Evolutionary conservation across 768 basidiomycete genomes (phyloP).

Genomic region (Boletus eberwhitei): DNA sequence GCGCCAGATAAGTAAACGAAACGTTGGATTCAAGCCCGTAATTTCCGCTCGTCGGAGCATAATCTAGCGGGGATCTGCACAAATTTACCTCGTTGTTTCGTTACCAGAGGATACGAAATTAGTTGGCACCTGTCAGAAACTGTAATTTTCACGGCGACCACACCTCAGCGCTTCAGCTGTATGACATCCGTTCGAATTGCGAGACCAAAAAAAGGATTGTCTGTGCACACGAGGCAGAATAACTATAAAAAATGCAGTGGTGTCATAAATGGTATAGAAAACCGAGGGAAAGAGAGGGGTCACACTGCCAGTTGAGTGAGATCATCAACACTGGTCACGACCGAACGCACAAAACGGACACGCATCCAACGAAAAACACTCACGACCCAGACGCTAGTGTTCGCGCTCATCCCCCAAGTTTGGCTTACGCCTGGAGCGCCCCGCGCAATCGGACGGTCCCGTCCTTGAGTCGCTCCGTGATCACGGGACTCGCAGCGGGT

Average conservation of each 20-base stretch:
- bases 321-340: neutral
- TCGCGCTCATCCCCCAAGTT: too few relatives aligned
- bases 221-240: neutral
- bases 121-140: too few relatives aligned
- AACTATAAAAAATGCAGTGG: neutral
- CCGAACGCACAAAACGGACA: neutral
- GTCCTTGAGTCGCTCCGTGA: slow-evolving; percentile 73
- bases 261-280: neutral
- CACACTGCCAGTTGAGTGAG: neutral
- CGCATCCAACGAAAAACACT: neutral
- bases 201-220: neutral
- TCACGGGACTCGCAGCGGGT: slow-evolving; percentile 80
- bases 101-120: too few relatives aligned
- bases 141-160: too few relatives aligned
- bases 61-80: neutral
- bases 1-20: too few relatives aligned
- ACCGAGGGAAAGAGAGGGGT: too few relatives aligned
- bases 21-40: too few relatives aligned
- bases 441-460: slow-evolving; percentile 70
- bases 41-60: too few relatives aligned
- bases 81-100: neutral
- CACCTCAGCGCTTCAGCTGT: neutral
- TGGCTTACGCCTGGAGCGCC: slow-evolving; percentile 40
- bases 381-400: neutral
- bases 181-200: neutral